Evolutionary conservation across 257 asterid genomes (phyloP), one percentile per base, ranked within the genome.

Genomic region (Voacanga thouarsii): DNA sequence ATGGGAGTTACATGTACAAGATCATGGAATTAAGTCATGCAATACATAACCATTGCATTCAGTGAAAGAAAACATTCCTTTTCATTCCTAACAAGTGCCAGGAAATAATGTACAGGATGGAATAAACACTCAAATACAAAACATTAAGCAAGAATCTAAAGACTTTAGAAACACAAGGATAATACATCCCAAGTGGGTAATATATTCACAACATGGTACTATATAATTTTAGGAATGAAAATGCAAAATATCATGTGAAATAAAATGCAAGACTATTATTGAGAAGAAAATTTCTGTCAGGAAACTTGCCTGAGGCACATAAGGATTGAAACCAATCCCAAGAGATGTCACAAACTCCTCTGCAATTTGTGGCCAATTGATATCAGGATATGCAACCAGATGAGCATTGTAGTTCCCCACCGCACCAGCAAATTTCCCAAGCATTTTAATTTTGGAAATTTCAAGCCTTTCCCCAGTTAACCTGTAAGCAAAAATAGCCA

Each of bases 351-450:
- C 89, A 67, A 87, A 87, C 63, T 85, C 88, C 78, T 85, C 81
- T 1, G 88, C 88, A 28, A 87, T 55, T 39, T 72, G 77, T 41
- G 88, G 86, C 91, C 91, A 87, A 80, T 85, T 80, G 50, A 87
- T 71, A 61, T 82, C 82, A 66, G 89, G 91, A 75, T 87, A 87
- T 10, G 91, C 89, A 71, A 80, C 84, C 39, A 83, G 7, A 82
- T 87, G 91, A 75, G 91, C 91, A 82, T 85, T 87, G 71, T 87
- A 87, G 80, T 87, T 87, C 49, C 91, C 91, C 64, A 87, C 91
- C 37, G 91, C 91, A 53, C 91, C 91, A 74, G 89, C 89, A 71
- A 87, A 83, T 80, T 87, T 87, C 80, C 91, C 91, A 7, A 84
- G 80, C 72, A 87, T 82, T 78, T 85, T 72, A 69, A 78, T 69